A percentile compares a stretch with the other conserved stretches of the same genome.
These are phyloP conservation scores for Saccharomyces hybrid DNA, from an alignment of 1,139 yeast species.

Conservation along the genomic window DNA sequence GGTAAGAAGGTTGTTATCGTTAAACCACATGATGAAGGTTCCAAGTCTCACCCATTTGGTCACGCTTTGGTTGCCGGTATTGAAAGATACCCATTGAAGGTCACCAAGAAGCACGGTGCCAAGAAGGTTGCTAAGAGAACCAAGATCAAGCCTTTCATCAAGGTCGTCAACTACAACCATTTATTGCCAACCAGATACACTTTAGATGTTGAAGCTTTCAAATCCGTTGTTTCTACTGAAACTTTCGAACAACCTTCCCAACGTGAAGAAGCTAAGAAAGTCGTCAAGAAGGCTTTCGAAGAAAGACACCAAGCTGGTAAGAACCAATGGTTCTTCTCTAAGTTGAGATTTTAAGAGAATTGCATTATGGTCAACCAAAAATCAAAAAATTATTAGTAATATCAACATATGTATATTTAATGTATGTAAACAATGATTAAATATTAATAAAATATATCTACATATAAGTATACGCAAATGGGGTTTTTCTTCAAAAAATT, in stretches of 20 bases:
- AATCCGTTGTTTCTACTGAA: constrained; percentile 85
- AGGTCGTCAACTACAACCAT: constrained; percentile 99
- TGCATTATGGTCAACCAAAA: constrained; percentile 1
- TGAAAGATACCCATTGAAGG: constrained; percentile 98
- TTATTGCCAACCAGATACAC: constrained; percentile 99
- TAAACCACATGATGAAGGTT: constrained; percentile 98
- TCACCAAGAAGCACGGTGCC: constrained; percentile 89
- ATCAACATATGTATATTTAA: background rate
- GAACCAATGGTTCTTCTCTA: constrained; percentile 99
- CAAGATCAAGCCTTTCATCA: constrained; percentile 98
- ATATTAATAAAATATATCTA: background rate
- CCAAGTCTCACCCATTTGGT: constrained; percentile 98
- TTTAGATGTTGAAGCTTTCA: constrained; percentile 92
- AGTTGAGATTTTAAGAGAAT: constrained; percentile 79
- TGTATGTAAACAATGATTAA: background rate
- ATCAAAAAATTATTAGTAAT: background rate
- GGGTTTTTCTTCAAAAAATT: background rate
- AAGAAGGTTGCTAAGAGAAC: constrained; percentile 97
- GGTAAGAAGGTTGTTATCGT: constrained; percentile 99
- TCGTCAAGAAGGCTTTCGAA: constrained; percentile 97
- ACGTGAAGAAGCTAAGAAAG: constrained; percentile 98
- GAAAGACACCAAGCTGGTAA: constrained; percentile 99
- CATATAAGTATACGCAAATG: background rate
- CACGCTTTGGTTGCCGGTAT: constrained; percentile 99
- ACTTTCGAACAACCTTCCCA: constrained; percentile 97